Conservation (phyloP, 2,329 filamentous ascomycete species). For the Ophiostoma sp. region DNA sequence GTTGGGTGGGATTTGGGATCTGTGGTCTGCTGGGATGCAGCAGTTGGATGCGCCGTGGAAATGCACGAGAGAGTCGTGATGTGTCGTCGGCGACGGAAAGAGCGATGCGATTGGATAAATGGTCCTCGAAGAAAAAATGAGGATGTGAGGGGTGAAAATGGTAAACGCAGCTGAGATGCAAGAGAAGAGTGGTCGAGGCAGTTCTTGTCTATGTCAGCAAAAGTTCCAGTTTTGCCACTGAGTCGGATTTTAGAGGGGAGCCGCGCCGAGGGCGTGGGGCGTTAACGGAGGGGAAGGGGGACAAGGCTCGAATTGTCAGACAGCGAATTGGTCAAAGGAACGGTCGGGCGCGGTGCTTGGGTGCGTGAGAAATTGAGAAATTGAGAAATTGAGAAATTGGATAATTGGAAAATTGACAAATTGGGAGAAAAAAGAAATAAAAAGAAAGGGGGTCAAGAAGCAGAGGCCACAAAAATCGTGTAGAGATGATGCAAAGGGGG, state of each 20-base stretch:
- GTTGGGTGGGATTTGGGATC: neutral
- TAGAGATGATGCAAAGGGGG: neutral
- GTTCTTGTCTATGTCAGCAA: conserved; percentile 26
- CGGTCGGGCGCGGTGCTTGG: neutral
- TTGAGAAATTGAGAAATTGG: neutral
- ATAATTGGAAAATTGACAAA: neutral
- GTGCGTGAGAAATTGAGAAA: neutral
- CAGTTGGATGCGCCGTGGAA: neutral
- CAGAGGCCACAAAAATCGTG: neutral
- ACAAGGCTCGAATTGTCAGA: conserved; percentile 15
- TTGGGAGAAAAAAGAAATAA: conserved; percentile 6
- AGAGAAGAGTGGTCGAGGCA: conserved; percentile 9
- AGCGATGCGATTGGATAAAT: conserved; percentile 12
- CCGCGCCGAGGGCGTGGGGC: conserved; percentile 20
- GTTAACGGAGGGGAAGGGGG: conserved; percentile 14
- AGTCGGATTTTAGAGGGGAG: conserved; percentile 26
- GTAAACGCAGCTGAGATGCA: conserved; percentile 25
- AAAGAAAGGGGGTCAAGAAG: neutral
- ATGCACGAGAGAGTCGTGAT: neutral
- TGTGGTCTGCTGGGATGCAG: neutral
- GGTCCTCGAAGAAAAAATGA: neutral
- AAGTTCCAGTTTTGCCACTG: conserved; percentile 25
- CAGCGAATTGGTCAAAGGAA: neutral
- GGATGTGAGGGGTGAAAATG: conserved; percentile 6
- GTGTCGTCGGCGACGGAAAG: conserved; percentile 1